Conservation (phyloP, 2,329 filamentous ascomycete genomes). For the Lachnellula occidentalis region DNA sequence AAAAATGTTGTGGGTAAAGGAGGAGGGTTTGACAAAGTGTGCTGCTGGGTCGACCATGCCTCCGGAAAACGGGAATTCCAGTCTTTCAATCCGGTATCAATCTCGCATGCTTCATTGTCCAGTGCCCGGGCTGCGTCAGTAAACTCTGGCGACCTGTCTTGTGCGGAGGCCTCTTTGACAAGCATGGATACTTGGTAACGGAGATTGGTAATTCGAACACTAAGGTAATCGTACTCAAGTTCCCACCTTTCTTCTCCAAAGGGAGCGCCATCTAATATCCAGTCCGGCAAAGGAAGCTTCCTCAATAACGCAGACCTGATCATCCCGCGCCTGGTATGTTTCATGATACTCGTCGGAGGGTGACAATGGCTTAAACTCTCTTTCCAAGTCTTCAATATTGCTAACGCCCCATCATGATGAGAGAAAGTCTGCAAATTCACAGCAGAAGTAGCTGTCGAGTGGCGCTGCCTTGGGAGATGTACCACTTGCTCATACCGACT, state of each 20-base stretch:
- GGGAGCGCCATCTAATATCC: conserved; percentile 26
- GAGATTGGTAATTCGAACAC: conserved; percentile 21
- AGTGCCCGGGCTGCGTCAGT: not conserved
- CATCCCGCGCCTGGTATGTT: conserved; percentile 26
- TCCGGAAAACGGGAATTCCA: conserved; percentile 7
- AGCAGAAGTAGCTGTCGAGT: not conserved
- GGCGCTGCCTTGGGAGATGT: not conserved
- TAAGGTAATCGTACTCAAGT: conserved; percentile 28
- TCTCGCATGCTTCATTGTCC: conserved; percentile 5
- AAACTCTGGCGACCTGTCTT: too few relatives aligned
- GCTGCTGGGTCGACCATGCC: conserved; percentile 4
- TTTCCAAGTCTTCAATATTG: conserved; percentile 29
- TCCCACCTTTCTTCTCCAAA: conserved; percentile 31
- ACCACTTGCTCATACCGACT: conserved; percentile 13
- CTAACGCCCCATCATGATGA: conserved; percentile 30
- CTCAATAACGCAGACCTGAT: conserved; percentile 26
- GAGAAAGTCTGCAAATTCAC: conserved; percentile 32
- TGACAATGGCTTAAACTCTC: conserved; percentile 7
- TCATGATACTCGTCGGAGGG: conserved; percentile 23
- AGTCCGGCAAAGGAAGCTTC: conserved; percentile 24
- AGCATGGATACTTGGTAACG: conserved; percentile 6
- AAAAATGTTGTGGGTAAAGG: conserved; percentile 14
- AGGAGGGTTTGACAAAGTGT: conserved; percentile 7
- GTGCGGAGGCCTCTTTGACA: not conserved
- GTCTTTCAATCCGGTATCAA: conserved; percentile 9